Evolutionary conservation across 129 eudicot genomes (phyloP).

Genomic region (Tanacetum coccineum): DNA sequence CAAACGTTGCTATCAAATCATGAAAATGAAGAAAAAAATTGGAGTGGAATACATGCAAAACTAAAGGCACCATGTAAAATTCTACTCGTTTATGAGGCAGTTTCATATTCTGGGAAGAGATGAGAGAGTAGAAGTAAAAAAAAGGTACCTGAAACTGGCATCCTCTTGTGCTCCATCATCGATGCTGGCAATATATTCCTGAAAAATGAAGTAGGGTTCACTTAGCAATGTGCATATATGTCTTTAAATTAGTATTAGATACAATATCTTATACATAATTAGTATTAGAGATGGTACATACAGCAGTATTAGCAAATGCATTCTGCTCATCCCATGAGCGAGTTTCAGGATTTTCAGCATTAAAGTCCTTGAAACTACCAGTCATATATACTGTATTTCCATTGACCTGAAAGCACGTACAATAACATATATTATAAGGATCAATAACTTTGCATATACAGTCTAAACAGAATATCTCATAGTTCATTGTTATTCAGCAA

Average conservation of each 20-base stretch:
- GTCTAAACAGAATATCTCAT: too few relatives aligned
- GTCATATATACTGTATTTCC: slow-evolving; percentile 85
- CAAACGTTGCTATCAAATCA: not conserved
- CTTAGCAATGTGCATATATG: not conserved
- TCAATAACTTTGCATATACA: not conserved
- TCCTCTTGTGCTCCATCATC: slow-evolving; percentile 41
- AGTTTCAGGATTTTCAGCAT: slow-evolving; percentile 52
- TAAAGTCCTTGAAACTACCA: slow-evolving; percentile 80
- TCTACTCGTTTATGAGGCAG: slow-evolving; percentile 6
- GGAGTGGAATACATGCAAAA: not conserved
- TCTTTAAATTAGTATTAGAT: too few relatives aligned
- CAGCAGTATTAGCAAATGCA: slow-evolving; percentile 69
- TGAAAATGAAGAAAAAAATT: not conserved
- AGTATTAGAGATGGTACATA: slow-evolving; percentile 34
- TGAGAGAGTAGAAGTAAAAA: slow-evolving; percentile 8
- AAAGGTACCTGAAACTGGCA: slow-evolving; percentile 60
- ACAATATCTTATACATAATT: not conserved
- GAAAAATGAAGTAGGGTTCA: slow-evolving; percentile 20
- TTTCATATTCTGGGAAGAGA: not conserved
- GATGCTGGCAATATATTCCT: slow-evolving; percentile 78
- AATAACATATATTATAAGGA: not conserved
- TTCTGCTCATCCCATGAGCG: slow-evolving; percentile 76
- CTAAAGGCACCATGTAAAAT: not conserved
- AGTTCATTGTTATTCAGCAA: too few relatives aligned
- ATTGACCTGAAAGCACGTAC: slow-evolving; percentile 54